Evolutionary conservation across 306 rosid species (phyloP).

Genomic region (Acacia crassicarpa): DNA sequence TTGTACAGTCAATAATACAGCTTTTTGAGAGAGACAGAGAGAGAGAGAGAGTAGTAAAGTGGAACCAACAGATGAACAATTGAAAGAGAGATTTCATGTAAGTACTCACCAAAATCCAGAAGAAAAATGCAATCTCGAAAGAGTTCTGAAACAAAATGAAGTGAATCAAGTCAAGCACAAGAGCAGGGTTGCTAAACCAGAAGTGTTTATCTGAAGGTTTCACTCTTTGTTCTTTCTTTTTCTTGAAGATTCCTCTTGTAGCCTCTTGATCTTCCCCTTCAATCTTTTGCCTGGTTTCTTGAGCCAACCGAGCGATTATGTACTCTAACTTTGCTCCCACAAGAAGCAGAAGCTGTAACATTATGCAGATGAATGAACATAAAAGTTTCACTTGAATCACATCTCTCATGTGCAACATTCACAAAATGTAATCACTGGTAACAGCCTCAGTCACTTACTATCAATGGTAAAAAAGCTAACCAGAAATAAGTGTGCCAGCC

Average conservation of each 20-base stretch:
- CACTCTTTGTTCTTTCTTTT: slow-evolving; percentile 28
- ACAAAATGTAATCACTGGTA: slow-evolving; percentile 10
- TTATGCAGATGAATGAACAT: slow-evolving; percentile 19
- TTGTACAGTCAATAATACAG: neutral
- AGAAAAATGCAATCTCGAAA: slow-evolving; percentile 93
- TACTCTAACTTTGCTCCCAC: slow-evolving; percentile 92
- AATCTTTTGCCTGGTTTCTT: slow-evolving; percentile 29
- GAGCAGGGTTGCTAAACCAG: slow-evolving; percentile 63
- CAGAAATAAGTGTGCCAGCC: slow-evolving; percentile 99
- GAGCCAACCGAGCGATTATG: slow-evolving; percentile 67
- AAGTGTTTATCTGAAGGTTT: slow-evolving; percentile 79
- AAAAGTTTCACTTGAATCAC: slow-evolving; percentile 21
- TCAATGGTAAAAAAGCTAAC: slow-evolving; percentile 83
- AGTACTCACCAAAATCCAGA: slow-evolving; percentile 80
- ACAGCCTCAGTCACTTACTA: slow-evolving; percentile 54
- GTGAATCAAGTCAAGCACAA: slow-evolving; percentile 74
- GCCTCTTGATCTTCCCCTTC: slow-evolving; percentile 10
- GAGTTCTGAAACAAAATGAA: slow-evolving; percentile 94
- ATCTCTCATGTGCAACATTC: slow-evolving; percentile 1
- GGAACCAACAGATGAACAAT: neutral
- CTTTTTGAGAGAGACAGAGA: neutral
- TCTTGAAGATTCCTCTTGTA: neutral
- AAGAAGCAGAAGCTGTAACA: slow-evolving; percentile 72
- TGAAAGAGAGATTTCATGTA: neutral
- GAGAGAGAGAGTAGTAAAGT: neutral